Evolutionary conservation across 805 yeast species (phyloP).

Genomic region (Metschnikowia rubicola): DNA sequence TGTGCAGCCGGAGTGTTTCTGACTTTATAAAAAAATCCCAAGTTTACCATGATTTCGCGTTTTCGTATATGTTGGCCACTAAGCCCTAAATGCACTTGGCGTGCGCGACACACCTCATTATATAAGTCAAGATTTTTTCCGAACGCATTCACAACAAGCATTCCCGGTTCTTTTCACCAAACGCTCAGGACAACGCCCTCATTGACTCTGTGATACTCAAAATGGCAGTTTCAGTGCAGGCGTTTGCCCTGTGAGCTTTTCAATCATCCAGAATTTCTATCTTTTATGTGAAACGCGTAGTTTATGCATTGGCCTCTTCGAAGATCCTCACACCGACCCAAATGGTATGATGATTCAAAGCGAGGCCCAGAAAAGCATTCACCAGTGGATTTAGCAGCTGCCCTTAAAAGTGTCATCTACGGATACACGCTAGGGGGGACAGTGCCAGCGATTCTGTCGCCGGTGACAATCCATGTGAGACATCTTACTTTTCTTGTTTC

Average conservation of each 20-base stretch:
- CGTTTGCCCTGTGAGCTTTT: background rate
- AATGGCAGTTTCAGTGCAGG: slow-evolving; percentile 8
- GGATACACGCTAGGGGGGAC: slow-evolving; percentile 22
- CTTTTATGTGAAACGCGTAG: no score
- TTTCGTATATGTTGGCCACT: no score
- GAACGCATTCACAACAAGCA: background rate
- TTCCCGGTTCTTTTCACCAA: no score
- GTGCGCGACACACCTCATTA: background rate
- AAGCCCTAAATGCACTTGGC: background rate
- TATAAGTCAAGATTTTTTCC: background rate
- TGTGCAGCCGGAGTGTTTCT: no score
- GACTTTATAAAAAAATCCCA: no score
- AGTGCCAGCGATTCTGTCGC: slow-evolving; percentile 21
- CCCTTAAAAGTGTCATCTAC: slow-evolving; percentile 8
- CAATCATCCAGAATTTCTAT: background rate
- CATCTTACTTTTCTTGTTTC: slow-evolving; percentile 14
- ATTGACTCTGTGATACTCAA: slow-evolving; percentile 1
- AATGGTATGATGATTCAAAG: slow-evolving; percentile 33
- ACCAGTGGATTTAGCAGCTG: slow-evolving; percentile 21
- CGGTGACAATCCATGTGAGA: slow-evolving; percentile 32
- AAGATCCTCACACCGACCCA: slow-evolving; percentile 28
- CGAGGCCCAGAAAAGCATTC: slow-evolving; percentile 29
- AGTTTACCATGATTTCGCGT: no score
- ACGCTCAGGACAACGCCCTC: slow-evolving; percentile 1
- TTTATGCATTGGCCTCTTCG: slow-evolving; percentile 27